Evolutionary conservation across 495 filamentous ascomycete species (phyloP).

Genomic region (Bombardia bombarda): DNA sequence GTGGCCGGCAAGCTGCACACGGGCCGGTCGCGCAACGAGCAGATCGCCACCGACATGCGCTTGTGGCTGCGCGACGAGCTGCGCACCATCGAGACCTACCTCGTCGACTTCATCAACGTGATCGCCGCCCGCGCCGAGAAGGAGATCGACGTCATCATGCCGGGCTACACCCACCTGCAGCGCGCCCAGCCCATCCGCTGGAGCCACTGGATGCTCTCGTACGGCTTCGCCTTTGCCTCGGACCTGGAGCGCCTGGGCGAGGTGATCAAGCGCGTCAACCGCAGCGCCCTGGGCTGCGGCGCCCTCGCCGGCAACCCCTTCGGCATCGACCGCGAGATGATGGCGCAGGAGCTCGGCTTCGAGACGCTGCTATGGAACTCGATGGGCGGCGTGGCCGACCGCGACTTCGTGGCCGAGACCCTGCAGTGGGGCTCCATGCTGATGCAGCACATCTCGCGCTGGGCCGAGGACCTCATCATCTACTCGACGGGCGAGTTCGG

Average conservation of each 20-base stretch:
- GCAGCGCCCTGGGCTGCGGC: constrained; percentile 72
- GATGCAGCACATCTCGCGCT: constrained; percentile 81
- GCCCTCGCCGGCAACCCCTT: constrained; percentile 92
- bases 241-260: constrained; percentile 77
- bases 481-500: constrained; percentile 78
- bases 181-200: constrained; percentile 85
- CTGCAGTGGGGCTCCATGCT: constrained; percentile 84
- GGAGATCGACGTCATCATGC: constrained; percentile 57
- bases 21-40: constrained; percentile 86
- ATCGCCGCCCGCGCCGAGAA: constrained; percentile 66
- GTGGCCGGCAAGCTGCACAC: constrained; percentile 92
- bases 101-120: constrained; percentile 64
- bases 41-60: constrained; percentile 89
- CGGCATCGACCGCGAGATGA: constrained; percentile 76
- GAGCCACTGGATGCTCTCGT: constrained; percentile 79
- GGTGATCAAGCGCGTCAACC: constrained; percentile 67
- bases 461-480: constrained; percentile 84
- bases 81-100: constrained; percentile 57
- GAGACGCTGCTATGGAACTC: constrained; percentile 75
- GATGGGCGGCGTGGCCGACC: constrained; percentile 74
- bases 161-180: constrained; percentile 86
- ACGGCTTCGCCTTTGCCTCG: constrained; percentile 64
- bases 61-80: constrained; percentile 82
- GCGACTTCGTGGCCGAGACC: constrained; percentile 84
- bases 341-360: constrained; percentile 86